Evolutionary conservation across 768 basidiomycete genomes (phyloP).

Genomic region (Tricholoma furcatifolium): DNA sequence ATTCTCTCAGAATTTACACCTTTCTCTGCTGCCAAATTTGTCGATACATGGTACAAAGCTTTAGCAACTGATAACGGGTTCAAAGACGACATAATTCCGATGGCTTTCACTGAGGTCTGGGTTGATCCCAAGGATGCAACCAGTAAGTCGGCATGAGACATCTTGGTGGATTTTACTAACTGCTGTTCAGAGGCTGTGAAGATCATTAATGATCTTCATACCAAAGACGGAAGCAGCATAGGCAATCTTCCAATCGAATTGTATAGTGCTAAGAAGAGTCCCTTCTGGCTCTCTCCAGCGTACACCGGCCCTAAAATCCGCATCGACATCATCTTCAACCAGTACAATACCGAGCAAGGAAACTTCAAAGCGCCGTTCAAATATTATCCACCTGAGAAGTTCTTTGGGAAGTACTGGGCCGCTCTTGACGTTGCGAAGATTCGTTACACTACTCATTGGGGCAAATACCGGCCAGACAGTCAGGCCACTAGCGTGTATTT

Average conservation of each 20-base stretch:
- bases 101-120: neutral
- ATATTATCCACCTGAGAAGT: conserved; percentile 1
- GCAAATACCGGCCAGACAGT: conserved; percentile 4
- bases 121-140: neutral
- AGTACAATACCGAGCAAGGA: conserved; percentile 2
- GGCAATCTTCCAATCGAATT: conserved; percentile 1
- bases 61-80: no score
- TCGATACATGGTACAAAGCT: neutral
- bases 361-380: neutral
- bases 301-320: conserved; percentile 1
- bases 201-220: neutral
- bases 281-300: conserved; percentile 7
- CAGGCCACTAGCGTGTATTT: neutral
- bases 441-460: conserved; percentile 3
- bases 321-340: conserved; percentile 2
- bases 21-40: neutral
- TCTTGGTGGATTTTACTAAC: neutral
- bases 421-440: neutral
- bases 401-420: conserved; percentile 3
- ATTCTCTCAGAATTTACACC: no score
- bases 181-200: neutral
- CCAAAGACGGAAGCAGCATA: neutral
- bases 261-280: conserved; percentile 1
- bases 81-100: neutral
- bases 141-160: neutral